These are phyloP conservation scores for Rauvolfia tetraphylla DNA, from an alignment of 257 asterid species.

Conservation along the genomic window DNA sequence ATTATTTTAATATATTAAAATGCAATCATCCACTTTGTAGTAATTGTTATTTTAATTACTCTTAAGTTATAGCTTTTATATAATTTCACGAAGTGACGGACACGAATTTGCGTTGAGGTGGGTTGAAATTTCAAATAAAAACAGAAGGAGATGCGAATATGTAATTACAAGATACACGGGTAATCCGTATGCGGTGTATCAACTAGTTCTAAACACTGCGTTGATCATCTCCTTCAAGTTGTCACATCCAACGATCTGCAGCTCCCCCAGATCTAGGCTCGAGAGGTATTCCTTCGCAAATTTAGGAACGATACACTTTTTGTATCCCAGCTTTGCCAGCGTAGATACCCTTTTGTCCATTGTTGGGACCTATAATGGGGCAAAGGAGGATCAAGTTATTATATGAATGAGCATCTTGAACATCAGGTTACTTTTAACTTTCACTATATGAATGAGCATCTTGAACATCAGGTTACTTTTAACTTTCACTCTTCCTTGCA, in stretches of 20 bases:
- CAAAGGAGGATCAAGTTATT: background rate
- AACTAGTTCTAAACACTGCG: conserved; percentile 46
- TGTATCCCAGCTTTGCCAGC: conserved; percentile 75
- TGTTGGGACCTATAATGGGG: conserved; percentile 59
- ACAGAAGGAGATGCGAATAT: too few relatives aligned
- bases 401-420: background rate
- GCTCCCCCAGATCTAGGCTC: conserved; percentile 34
- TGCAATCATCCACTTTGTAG: too few relatives aligned
- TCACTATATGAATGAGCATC: too few relatives aligned
- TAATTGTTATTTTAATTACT: too few relatives aligned
- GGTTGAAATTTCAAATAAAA: too few relatives aligned
- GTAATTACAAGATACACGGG: background rate
- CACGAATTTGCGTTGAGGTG: too few relatives aligned
- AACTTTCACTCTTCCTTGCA: background rate
- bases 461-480: background rate
- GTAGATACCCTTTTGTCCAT: conserved; percentile 77
- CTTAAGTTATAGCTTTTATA: too few relatives aligned
- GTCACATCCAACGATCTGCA: conserved; percentile 65
- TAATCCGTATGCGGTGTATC: too few relatives aligned
- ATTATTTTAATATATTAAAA: too few relatives aligned
- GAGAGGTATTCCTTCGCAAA: conserved; percentile 47
- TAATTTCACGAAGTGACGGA: too few relatives aligned
- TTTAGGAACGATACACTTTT: conserved; percentile 69
- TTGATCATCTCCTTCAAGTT: conserved; percentile 87
- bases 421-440: too few relatives aligned